phyloP scores from a whole-genome alignment of 768 basidiomycete genomes.

The Trametes meyenii region DNA sequence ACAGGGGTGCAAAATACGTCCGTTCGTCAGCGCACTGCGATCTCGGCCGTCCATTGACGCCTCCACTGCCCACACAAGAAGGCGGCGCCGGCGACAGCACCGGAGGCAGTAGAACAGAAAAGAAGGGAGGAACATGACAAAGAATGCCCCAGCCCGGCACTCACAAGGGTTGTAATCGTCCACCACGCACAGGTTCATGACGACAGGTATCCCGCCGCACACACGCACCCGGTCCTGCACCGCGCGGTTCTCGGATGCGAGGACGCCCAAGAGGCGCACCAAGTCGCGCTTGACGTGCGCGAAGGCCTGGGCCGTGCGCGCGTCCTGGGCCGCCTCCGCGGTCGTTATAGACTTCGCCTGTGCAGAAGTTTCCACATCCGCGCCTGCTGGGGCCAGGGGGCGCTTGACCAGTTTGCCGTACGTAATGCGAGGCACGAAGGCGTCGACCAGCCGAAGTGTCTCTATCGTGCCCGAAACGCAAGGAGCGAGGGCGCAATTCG shows the following conservation, averaged over 20 bases:
- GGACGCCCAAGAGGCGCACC: constrained; percentile 82
- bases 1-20: neutral
- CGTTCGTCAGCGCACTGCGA: neutral
- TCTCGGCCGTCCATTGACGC: no score
- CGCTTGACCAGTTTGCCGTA: constrained; percentile 63
- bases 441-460: constrained; percentile 71
- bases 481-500: neutral
- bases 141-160: constrained; percentile 37
- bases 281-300: constrained; percentile 86
- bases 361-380: neutral
- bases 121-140: neutral
- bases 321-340: neutral
- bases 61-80: no score
- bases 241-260: constrained; percentile 62
- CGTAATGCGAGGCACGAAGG: constrained; percentile 84
- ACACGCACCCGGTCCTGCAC: constrained; percentile 76
- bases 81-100: no score
- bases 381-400: constrained; percentile 10
- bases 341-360: neutral
- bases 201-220: constrained; percentile 74
- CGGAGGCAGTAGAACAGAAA: no score
- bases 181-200: constrained; percentile 87
- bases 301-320: constrained; percentile 59
- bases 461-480: constrained; percentile 45
- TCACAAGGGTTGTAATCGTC: constrained; percentile 93